Evolutionary conservation across 371 early-diverging fungal species (phyloP).

Genomic region (Mucor lusitanicus): DNA sequence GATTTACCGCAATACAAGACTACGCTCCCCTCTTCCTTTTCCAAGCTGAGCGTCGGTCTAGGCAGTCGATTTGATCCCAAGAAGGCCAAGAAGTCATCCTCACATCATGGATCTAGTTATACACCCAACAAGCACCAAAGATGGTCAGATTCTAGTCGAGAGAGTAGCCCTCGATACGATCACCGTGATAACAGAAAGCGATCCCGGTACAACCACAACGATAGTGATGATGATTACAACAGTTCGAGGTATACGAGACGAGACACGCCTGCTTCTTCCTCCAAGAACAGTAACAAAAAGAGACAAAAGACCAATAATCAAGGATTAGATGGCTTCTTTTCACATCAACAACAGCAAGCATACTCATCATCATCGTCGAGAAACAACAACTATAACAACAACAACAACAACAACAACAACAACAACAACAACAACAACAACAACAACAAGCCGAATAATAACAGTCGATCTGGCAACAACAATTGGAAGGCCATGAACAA

Average conservation of each 20-base stretch:
- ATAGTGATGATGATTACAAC: background rate
- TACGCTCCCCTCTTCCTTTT: conserved; percentile 13
- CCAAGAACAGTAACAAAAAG: background rate
- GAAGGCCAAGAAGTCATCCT: conserved; percentile 1
- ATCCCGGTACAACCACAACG: background rate
- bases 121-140: background rate
- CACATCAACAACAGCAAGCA: background rate
- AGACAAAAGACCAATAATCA: background rate
- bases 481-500: conserved; percentile 28
- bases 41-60: background rate
- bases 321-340: conserved; percentile 13
- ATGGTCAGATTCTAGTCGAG: conserved; percentile 12
- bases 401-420: conserved; percentile 16
- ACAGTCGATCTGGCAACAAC: conserved; percentile 15
- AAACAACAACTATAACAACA: background rate
- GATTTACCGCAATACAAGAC: background rate
- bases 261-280: background rate
- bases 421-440: conserved; percentile 11
- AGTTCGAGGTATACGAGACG: background rate
- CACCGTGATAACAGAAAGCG: background rate
- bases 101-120: background rate
- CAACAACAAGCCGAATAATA: background rate
- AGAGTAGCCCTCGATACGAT: conserved; percentile 7
- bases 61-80: conserved; percentile 7
- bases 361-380: background rate